A percentile compares a stretch with the other conserved stretches of the same genome.
Conservation (phyloP, 73 alveolate genomes). For the Uronychia binucleata region DNA sequence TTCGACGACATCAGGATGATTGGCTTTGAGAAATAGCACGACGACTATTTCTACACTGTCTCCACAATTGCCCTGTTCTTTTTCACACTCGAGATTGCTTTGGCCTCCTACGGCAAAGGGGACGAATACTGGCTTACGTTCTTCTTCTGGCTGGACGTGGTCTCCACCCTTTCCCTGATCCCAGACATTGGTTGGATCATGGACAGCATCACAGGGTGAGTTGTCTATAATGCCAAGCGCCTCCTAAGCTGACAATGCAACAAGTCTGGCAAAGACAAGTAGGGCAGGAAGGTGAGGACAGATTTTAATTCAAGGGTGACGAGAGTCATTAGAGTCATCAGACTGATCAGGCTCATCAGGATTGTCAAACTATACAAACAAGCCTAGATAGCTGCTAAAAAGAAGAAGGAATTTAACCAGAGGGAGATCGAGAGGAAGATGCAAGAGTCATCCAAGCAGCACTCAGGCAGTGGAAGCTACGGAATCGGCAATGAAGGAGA, state of each 20-base stretch:
- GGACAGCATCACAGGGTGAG: constrained; percentile 35
- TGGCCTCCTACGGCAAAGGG: constrained; percentile 58
- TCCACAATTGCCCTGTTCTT: constrained; percentile 27
- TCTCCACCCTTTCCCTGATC: constrained; percentile 89
- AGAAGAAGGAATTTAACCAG: not conserved
- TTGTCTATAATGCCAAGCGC: not conserved
- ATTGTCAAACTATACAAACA: constrained; percentile 66
- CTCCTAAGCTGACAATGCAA: constrained; percentile 70
- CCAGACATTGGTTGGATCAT: constrained; percentile 91
- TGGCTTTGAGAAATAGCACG: constrained; percentile 37
- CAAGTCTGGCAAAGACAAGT: constrained; percentile 73
- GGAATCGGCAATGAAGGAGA: not conserved
- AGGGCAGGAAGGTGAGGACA: constrained; percentile 61
- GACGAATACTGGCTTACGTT: constrained; percentile 70
- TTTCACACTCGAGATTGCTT: constrained; percentile 68
- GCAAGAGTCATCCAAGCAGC: not conserved
- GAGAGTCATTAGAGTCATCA: constrained; percentile 69
- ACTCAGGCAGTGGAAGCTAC: not conserved
- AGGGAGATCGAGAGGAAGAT: not conserved
- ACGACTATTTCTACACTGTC: constrained; percentile 42
- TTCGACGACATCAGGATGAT: constrained; percentile 76
- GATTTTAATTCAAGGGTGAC: constrained; percentile 58
- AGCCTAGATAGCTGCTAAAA: constrained; percentile 50
- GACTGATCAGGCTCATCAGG: constrained; percentile 74
- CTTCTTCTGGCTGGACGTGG: constrained; percentile 93